Base-by-base conservation (phyloP, 1,284 basidiomycete species). In the Meira miltonrushii region DNA sequence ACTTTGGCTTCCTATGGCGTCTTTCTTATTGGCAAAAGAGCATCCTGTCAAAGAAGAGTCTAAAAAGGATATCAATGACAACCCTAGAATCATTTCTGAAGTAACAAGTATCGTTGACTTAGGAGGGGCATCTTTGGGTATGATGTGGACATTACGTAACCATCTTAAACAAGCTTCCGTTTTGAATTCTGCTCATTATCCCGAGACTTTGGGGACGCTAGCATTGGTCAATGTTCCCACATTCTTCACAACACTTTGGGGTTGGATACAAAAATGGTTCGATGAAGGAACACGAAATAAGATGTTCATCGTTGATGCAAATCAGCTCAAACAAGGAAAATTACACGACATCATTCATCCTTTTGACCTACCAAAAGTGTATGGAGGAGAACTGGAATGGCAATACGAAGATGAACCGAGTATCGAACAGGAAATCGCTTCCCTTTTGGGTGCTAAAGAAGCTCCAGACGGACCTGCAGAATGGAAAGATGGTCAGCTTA, bases 341-440 rank as follows among this genome's bases (percentile, higher is more conserved):
- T 23, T 53, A 17, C 38, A 21, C 38, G 38, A 12, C 6, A 33
- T 55, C 39, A 46, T 55, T 39, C n/a, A 37, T n/a, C 17, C 54
- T 17, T 33, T 6, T n/a, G 44, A 55, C n/a, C 54, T 55, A 3
- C 54, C 54, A 10, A 28, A 13, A 13, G 39, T 41, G 9, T 55
- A 55, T 49, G 54, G 54, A 21, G 54, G 54, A 17, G 54, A 55
- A 39, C 3, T 55, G 49, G 54, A 55, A 23, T 55, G 54, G 54
- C n/a, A 33, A 39, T 55, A 15, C 38, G 38, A 43, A 19, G 54
- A 55, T 40, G 39, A 37, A 19, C 54, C 54, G 3, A 46, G 12
- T 19, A 49, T 55, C 4, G 54, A 55, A 13, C n/a, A 5, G 10
- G 54, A 46, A 33, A 11, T 55, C 8, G 52, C 12, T 10, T 33